Percentiles rank a stretch among this genome's conserved stretches.
Evolutionary conservation across 192 early-diverging fungal species (phyloP).

Genomic region (Gaertneriomyces sp.): DNA sequence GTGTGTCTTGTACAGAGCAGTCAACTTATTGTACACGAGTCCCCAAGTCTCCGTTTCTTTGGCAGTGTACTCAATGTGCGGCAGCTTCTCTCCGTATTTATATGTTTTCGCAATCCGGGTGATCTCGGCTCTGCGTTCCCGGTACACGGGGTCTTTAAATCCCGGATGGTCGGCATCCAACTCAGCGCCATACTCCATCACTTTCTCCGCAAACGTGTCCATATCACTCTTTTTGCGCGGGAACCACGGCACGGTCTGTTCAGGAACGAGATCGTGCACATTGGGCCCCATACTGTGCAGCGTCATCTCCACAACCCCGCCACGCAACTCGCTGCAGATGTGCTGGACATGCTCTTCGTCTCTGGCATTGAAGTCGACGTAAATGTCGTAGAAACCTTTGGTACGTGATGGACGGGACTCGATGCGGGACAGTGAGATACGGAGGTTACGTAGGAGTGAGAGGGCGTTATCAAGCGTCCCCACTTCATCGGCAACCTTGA

Average conservation of each 20-base stretch:
- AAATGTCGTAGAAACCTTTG: constrained; percentile 88
- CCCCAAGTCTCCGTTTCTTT: constrained; percentile 83
- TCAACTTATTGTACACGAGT: constrained; percentile 66
- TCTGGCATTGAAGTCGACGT: constrained; percentile 79
- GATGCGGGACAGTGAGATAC: constrained; percentile 88
- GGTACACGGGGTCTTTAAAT: constrained; percentile 80
- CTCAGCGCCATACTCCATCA: constrained; percentile 84
- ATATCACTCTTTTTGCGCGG: constrained; percentile 89
- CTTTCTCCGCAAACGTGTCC: constrained; percentile 87
- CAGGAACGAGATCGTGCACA: constrained; percentile 3
- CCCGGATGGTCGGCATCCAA: constrained; percentile 83
- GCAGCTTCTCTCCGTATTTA: constrained; percentile 71
- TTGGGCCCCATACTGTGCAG: constrained; percentile 51
- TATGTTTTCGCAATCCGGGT: constrained; percentile 79
- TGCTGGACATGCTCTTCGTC: constrained; percentile 56
- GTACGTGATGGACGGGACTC: constrained; percentile 87
- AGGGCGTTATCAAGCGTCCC: constrained; percentile 85
- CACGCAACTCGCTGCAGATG: constrained; percentile 61
- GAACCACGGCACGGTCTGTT: constrained; percentile 78
- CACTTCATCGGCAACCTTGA: constrained; percentile 79
- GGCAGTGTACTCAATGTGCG: constrained; percentile 74
- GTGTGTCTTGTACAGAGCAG: constrained; percentile 70
- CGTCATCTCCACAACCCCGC: constrained; percentile 67
- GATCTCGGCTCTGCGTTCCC: constrained; percentile 77
- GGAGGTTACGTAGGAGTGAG: constrained; percentile 59